Evolutionary conservation across 2,329 filamentous ascomycete species (phyloP).

Genomic region (Grosmannia penicillata): DNA sequence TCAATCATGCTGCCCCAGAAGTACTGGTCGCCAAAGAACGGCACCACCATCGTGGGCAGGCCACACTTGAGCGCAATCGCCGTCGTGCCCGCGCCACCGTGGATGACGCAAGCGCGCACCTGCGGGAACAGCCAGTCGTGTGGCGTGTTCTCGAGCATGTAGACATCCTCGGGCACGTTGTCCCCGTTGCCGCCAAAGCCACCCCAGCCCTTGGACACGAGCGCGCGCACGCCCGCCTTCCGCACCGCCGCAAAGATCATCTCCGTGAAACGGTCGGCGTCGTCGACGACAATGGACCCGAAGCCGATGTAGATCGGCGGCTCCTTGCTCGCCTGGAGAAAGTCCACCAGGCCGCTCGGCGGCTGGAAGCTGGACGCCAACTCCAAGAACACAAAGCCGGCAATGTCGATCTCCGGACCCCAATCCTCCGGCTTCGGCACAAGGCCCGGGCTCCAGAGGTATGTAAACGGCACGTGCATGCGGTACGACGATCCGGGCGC

Average conservation of each 20-base stretch:
- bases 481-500: constrained; percentile 60
- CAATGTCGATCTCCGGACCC: constrained; percentile 56
- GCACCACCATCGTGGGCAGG: constrained; percentile 60
- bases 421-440: constrained; percentile 55
- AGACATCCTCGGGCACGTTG: constrained; percentile 47
- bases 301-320: constrained; percentile 62
- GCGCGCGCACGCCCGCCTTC: constrained; percentile 49
- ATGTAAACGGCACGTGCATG: constrained; percentile 61
- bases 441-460: constrained; percentile 53
- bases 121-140: constrained; percentile 65
- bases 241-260: constrained; percentile 58
- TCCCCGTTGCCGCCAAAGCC: constrained; percentile 41
- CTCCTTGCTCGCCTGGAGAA: constrained; percentile 40
- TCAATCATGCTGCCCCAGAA: constrained; percentile 64
- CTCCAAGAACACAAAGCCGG: constrained; percentile 67
- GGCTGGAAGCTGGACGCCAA: constrained; percentile 47
- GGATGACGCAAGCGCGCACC: constrained; percentile 53
- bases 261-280: constrained; percentile 51
- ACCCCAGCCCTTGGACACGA: constrained; percentile 66
- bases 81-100: constrained; percentile 66
- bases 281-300: constrained; percentile 61
- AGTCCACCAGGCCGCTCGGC: constrained; percentile 36
- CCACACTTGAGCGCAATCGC: constrained; percentile 59
- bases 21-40: constrained; percentile 67
- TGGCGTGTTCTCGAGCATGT: constrained; percentile 58